These are phyloP conservation scores for Harrya chromipes DNA, from an alignment of 768 basidiomycete species.

Conservation along the genomic window DNA sequence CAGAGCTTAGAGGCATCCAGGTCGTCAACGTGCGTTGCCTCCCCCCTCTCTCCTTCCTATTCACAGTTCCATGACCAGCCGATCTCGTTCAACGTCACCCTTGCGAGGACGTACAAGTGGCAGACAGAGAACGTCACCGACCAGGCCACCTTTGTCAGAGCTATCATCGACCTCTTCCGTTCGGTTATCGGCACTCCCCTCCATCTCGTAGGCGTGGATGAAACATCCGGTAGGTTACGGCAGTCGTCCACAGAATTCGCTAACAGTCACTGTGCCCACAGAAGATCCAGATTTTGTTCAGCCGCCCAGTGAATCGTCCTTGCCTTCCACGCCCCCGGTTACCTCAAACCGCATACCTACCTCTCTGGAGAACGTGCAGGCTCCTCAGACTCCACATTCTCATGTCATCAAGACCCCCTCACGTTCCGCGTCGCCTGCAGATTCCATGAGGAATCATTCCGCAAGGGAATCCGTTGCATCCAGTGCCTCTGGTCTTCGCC, in stretches of 20 bases:
- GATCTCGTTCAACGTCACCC: slow-evolving; percentile 70
- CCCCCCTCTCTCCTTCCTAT: slow-evolving; percentile 11
- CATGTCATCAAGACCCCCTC: slow-evolving; percentile 29
- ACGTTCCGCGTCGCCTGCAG: slow-evolving; percentile 41
- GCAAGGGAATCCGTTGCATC: slow-evolving; percentile 24
- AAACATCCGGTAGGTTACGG: slow-evolving; percentile 35
- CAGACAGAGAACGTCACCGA: slow-evolving; percentile 73
- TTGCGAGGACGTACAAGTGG: slow-evolving; percentile 91
- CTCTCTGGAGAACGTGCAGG: slow-evolving; percentile 22
- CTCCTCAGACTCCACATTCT: slow-evolving; percentile 21
- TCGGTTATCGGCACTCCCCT: slow-evolving; percentile 45
- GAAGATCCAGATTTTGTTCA: slow-evolving; percentile 14
- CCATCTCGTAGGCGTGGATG: slow-evolving; percentile 57
- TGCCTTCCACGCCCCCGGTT: slow-evolving; percentile 1
- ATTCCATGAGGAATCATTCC: slow-evolving; percentile 23
- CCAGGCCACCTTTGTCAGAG: slow-evolving; percentile 68
- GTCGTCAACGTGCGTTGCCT: slow-evolving; percentile 62
- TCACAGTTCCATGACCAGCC: slow-evolving; percentile 41
- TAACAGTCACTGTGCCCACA: slow-evolving; percentile 8
- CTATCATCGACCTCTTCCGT: slow-evolving; percentile 61
- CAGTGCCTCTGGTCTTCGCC: slow-evolving; percentile 15
- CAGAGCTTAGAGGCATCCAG: slow-evolving; percentile 78
- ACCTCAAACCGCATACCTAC: slow-evolving; percentile 6
- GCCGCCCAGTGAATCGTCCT: not conserved
- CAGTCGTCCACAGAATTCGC: not conserved